Evolutionary conservation across 208 protist genomes (phyloP).

Genomic region (Trypanosoma platydactyli): DNA sequence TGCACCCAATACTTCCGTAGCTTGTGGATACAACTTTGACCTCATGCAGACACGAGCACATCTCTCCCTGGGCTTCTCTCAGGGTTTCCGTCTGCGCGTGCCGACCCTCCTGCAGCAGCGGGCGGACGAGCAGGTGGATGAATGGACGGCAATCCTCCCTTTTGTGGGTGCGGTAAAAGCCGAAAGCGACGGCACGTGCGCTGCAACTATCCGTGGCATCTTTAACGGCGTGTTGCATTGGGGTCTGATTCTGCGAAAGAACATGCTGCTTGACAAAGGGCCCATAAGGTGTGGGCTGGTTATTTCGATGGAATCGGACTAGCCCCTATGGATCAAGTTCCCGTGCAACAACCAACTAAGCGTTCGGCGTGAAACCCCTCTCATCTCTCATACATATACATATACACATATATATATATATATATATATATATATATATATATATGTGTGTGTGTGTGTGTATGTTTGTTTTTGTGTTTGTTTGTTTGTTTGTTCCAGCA

Average conservation of each 20-base stretch:
- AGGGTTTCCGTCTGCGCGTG: conserved; percentile 70
- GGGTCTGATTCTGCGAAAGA: conserved; percentile 62
- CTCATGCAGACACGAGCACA: conserved; percentile 45
- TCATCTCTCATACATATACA: background rate
- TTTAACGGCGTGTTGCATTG: conserved; percentile 73
- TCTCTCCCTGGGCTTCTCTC: conserved; percentile 71
- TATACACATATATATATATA: background rate
- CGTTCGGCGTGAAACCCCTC: conserved; percentile 9
- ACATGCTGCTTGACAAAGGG: conserved; percentile 43
- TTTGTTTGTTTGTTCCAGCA: conserved; percentile 1
- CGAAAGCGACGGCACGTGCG: conserved; percentile 59
- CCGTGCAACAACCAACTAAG: background rate
- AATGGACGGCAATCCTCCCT: conserved; percentile 45
- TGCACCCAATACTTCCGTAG: conserved; percentile 58
- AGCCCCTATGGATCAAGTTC: background rate
- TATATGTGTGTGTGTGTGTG: conserved; percentile 1
- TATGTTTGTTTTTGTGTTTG: background rate
- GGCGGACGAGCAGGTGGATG: conserved; percentile 14
- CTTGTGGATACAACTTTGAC: conserved; percentile 77
- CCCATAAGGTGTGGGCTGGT: conserved; percentile 52
- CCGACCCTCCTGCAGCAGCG: conserved; percentile 36
- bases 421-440: background rate
- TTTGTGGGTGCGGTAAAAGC: conserved; percentile 74
- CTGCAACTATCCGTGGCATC: conserved; percentile 64
- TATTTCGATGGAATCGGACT: conserved; percentile 57